A percentile compares a stretch with the other conserved stretches of the same genome.
Evolutionary conservation across 768 basidiomycete genomes (phyloP).

Genomic region (Leccinum obscurum): DNA sequence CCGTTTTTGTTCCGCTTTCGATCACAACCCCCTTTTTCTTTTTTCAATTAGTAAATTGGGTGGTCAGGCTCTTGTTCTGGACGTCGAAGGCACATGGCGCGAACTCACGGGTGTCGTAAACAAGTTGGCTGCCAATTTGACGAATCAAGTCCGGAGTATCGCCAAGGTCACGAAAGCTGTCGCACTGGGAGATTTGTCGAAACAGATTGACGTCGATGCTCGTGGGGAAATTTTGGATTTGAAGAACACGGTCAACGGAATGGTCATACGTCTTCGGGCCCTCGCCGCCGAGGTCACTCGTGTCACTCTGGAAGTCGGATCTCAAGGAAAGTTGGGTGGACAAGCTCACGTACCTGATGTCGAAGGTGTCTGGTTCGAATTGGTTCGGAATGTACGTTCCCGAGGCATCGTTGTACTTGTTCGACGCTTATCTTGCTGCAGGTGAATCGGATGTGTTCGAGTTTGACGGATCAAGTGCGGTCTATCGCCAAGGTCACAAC

Average conservation of each 20-base stretch:
- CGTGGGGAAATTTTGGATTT: constrained; percentile 88
- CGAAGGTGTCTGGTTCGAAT: constrained; percentile 87
- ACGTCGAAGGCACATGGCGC: constrained; percentile 90
- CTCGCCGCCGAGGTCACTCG: constrained; percentile 82
- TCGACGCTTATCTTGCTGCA: constrained; percentile 24
- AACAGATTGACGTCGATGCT: constrained; percentile 90
- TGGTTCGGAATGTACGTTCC: constrained; percentile 65
- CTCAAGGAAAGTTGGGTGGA: constrained; percentile 86
- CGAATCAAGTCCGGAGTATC: constrained; percentile 56
- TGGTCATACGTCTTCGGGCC: constrained; percentile 53
- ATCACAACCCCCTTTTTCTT: not conserved
- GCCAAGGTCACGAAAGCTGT: constrained; percentile 72
- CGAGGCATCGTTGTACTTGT: not conserved
- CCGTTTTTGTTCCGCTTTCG: constrained; percentile 18
- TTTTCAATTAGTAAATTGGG: constrained; percentile 61
- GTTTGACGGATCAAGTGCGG: constrained; percentile 77
- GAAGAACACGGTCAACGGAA: constrained; percentile 60
- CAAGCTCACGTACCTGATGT: constrained; percentile 88
- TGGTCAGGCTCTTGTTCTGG: constrained; percentile 81
- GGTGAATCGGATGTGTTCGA: constrained; percentile 83
- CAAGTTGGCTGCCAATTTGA: constrained; percentile 77
- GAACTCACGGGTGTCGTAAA: constrained; percentile 83
- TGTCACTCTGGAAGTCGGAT: constrained; percentile 83
- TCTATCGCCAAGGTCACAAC: constrained; percentile 85
- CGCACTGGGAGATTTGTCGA: constrained; percentile 83